A percentile compares a stretch with the other conserved stretches of the same genome.
Evolutionary conservation across 768 basidiomycete species (phyloP).

Genomic region (Gautieria morchelliformis): DNA sequence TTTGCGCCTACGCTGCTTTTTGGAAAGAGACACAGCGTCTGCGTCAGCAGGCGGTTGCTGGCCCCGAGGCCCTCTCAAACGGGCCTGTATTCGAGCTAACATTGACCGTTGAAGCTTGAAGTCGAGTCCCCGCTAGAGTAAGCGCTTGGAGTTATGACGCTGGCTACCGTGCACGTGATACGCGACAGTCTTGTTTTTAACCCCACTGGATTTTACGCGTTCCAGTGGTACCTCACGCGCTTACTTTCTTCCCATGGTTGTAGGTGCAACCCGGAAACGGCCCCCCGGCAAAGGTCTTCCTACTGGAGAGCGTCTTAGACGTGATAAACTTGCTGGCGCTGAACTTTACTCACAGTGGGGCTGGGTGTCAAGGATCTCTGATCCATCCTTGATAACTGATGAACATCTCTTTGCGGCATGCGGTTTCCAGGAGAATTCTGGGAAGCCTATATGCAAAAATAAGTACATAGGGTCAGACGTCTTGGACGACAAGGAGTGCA

Average conservation of each 20-base stretch:
- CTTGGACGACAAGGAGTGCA: constrained; percentile 11
- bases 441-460: constrained; percentile 47
- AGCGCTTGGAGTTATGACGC: too few species aligned
- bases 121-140: too few species aligned
- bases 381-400: constrained; percentile 48
- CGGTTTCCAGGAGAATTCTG: constrained; percentile 47
- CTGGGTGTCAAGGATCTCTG: constrained; percentile 65
- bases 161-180: constrained; percentile 1
- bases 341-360: constrained; percentile 50
- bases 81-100: not conserved
- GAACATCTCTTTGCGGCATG: constrained; percentile 62
- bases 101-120: not conserved
- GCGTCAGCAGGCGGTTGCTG: constrained; percentile 12
- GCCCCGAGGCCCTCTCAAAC: not conserved
- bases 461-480: constrained; percentile 30
- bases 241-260: constrained; percentile 32
- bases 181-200: not conserved
- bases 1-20: constrained; percentile 33
- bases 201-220: not conserved
- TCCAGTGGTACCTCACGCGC: not conserved
- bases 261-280: constrained; percentile 41
- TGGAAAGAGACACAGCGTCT: constrained; percentile 24
- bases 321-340: constrained; percentile 37
- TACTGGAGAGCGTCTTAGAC: constrained; percentile 55
- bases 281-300: constrained; percentile 40